Conservation (phyloP, 2,329 filamentous ascomycete genomes). For the Hirsutella minnesotensis region DNA sequence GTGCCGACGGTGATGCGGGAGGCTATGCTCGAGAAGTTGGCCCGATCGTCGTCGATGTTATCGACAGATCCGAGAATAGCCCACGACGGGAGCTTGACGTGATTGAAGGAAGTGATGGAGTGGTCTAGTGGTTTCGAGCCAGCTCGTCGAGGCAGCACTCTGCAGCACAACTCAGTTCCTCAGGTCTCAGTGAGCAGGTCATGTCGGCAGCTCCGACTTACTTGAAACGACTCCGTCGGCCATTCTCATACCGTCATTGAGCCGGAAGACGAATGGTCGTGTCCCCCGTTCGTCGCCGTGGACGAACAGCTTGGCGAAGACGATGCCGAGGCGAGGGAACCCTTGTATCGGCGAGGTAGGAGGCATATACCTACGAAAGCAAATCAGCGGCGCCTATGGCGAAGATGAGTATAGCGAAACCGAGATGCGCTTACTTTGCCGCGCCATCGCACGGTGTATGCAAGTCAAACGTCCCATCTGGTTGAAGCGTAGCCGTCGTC, state of each 20-base stretch:
- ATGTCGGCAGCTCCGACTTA: too few relatives aligned
- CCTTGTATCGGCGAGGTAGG: constrained; percentile 13
- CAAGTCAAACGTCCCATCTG: constrained; percentile 20
- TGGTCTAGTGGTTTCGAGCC: constrained; percentile 19
- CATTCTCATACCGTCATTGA: constrained; percentile 14
- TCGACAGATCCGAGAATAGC: constrained; percentile 16
- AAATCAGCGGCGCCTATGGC: too few relatives aligned
- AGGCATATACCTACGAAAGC: too few relatives aligned
- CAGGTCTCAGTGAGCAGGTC: too few relatives aligned
- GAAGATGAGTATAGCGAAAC: too few relatives aligned
- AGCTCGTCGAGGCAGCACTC: constrained; percentile 12
- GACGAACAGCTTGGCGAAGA: constrained; percentile 19
- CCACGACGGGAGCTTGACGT: constrained; percentile 13
- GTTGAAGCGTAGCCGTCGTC: constrained; percentile 21
- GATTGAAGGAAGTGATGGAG: constrained; percentile 19
- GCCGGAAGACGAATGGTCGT: constrained; percentile 18
- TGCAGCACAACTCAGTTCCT: too few relatives aligned
- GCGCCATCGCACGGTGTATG: constrained; percentile 18
- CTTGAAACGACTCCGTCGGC: constrained; percentile 16
- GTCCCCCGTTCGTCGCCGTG: constrained; percentile 13
- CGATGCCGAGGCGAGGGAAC: constrained; percentile 16
- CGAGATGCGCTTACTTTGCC: too few relatives aligned
- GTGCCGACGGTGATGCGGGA: constrained; percentile 14
- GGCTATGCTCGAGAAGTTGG: constrained; percentile 15
- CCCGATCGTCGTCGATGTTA: constrained; percentile 8